Conservation (phyloP, 2,329 filamentous ascomycete species). For the Leptographium wingfieldii region DNA sequence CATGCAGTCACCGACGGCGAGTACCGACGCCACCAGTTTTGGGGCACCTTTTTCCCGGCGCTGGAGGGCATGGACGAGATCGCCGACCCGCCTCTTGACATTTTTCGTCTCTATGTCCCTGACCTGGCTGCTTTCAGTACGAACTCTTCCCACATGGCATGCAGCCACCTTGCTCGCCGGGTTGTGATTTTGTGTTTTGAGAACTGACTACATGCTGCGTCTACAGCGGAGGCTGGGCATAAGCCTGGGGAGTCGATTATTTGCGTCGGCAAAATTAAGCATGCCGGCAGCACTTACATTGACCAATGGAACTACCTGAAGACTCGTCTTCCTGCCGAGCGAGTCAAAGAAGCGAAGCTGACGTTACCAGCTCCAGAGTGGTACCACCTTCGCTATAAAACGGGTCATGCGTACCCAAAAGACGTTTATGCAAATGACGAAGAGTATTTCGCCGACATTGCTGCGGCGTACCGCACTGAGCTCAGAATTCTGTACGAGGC, state of each 20-base stretch:
- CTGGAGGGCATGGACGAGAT: conserved; percentile 29
- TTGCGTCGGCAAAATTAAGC: conserved; percentile 33
- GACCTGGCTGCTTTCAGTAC: conserved; percentile 28
- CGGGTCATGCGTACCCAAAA: conserved; percentile 34
- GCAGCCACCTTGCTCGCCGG: background rate
- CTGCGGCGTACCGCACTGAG: conserved; percentile 35
- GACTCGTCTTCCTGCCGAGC: conserved; percentile 39
- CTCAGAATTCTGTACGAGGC: conserved; percentile 34
- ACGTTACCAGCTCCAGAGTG: conserved; percentile 50
- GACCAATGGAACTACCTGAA: conserved; percentile 29
- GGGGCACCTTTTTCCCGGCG: conserved; percentile 23
- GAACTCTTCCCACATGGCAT: conserved; percentile 1
- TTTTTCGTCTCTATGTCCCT: conserved; percentile 26
- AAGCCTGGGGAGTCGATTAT: conserved; percentile 33
- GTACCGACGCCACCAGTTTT: conserved; percentile 29
- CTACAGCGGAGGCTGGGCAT: conserved; percentile 28
- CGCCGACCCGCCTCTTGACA: conserved; percentile 19
- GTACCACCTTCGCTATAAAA: conserved; percentile 43
- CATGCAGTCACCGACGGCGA: conserved; percentile 49
- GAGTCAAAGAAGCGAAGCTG: conserved; percentile 52
- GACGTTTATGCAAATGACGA: conserved; percentile 33
- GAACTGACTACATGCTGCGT: background rate
- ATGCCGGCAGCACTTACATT: conserved; percentile 29
- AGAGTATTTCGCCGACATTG: conserved; percentile 38
- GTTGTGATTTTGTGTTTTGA: background rate